Base-by-base conservation (phyloP, 2,329 filamentous ascomycete genomes). In the Colletotrichum viniferum region DNA sequence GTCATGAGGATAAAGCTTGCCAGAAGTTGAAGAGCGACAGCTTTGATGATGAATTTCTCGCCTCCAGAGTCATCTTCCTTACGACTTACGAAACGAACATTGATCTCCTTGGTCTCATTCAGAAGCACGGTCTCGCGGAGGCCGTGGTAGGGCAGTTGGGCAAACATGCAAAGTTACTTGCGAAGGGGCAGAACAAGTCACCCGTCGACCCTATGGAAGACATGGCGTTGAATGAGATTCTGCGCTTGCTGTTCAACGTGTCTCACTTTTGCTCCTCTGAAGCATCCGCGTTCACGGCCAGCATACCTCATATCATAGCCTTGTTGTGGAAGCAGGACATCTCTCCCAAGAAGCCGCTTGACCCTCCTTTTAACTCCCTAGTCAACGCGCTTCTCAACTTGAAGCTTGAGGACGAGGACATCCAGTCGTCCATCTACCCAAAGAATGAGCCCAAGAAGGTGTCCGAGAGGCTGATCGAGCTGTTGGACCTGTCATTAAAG, bases 191-290 rank as follows among this genome's bases (percentile, higher is more conserved):
- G n/a, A 79, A 80, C 61, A 84, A 84, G 61, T 77, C 81, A 28
- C 81, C 80, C 13, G 78, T 78, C 14, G 86, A 91, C 56, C 89
- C 90, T 0, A 94, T 96, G 89, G 92, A 94, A 77, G 92, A 94
- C 74, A 92, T 96, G 91, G 95, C 96, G 1, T 88, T 98, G 48
- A 89, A 89, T 10, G 96, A 98, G 83, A 96, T 94, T 0, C 86
- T 97, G 65, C 98, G 98, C 81, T 88, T 98, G 55, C 86, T 98
- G 67, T 98, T 97, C 88, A 98, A 98, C 83, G 88, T 98, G 69
- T 94, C 94, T 3, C 93, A 96, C 79, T 92, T 93, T 80, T 94
- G 93, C 78, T 91, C 92, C 5, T 88, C 92, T 56, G 88, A 93
- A 30, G 84, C 86, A 6, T 82, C 87, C 1, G 85, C 87, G 1